Base-by-base conservation (phyloP, 768 basidiomycete genomes). In the Amanita jacksonii region DNA sequence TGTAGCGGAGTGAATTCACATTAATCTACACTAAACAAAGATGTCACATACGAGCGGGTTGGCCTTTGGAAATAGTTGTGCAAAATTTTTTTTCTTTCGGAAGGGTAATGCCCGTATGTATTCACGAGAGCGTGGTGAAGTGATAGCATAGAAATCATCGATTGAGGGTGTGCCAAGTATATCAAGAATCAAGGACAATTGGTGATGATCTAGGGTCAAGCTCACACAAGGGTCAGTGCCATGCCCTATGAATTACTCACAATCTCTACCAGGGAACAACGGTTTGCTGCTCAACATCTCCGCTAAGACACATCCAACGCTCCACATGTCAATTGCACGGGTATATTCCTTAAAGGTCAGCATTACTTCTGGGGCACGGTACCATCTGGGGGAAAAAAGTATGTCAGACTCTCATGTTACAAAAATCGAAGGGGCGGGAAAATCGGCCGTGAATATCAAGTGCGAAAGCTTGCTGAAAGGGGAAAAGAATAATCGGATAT, bases 331-430 rank as follows among this genome's bases (percentile, higher is more conserved):
- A 60, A 89, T 85, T 0, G 84, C 84, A 25, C 77, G 76, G 4
- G 90, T 92, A 60, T 97, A 97, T 67, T 93, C 83, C 57, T 93
- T 91, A 70, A 96, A 97, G 0, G 90, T 94, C 27, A 98, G 74
- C 94, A 98, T 97, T 49, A 98, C 88, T 60, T 97, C 94, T 0
- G 94, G 94, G 0, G 94, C 94, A 23, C 94, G 80, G 59, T 97
- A 98, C 94, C 94, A 97, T 56, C 90, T 81, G 36, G 12, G 32
- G 31, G 31, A 15, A 39, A 40, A 47, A 8, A 16, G 15, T 23
- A 25, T 8, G 4, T 16, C 13, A 9, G n/a, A n/a, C 30, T 15
- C 28, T 16, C 24, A 12, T 2, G 8, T 3, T 9, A 22, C 10
- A 15, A 16, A 3, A 6, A 13, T 7, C 20, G 18, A 27, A 31